Evolutionary conservation across 192 early-diverging fungal genomes (phyloP).

Genomic region (Diversispora eburnea): DNA sequence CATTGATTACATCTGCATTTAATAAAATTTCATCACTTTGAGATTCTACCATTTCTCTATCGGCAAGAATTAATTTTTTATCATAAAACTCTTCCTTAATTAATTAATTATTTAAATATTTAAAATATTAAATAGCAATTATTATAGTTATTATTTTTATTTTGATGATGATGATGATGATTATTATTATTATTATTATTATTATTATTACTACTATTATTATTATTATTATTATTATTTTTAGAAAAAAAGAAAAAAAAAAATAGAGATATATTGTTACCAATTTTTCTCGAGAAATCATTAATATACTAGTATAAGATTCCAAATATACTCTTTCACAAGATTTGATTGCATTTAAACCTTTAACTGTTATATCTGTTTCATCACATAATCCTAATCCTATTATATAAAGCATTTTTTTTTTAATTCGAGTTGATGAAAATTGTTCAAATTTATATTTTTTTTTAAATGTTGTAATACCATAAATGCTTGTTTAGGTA

Average conservation of each 20-base stretch:
- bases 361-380: slow-evolving; percentile 95
- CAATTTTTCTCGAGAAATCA: slow-evolving; percentile 75
- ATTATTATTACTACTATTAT: too few relatives aligned
- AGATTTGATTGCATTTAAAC: slow-evolving; percentile 84
- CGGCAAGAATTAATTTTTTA: slow-evolving; percentile 80
- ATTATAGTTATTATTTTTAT: neutral
- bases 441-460: too few relatives aligned
- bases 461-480: too few relatives aligned
- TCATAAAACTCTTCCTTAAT: slow-evolving; percentile 83
- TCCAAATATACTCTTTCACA: slow-evolving; percentile 92
- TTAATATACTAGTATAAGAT: slow-evolving; percentile 92
- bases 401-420: slow-evolving; percentile 74
- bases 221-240: too few relatives aligned
- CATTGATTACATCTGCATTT: slow-evolving; percentile 83
- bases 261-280: slow-evolving; percentile 41
- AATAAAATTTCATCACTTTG: slow-evolving; percentile 84
- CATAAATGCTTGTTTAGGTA: too few relatives aligned
- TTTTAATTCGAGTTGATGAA: neutral
- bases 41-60: slow-evolving; percentile 96
- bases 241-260: too few relatives aligned
- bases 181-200: too few relatives aligned
- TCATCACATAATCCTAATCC: slow-evolving; percentile 96
- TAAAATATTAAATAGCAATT: neutral
- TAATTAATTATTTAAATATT: neutral
- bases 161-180: too few relatives aligned